Percentiles rank a stretch among this genome's conserved stretches.
These are phyloP conservation scores for Setomelanomma holmii DNA, from an alignment of 2,329 filamentous ascomycete genomes.

Conservation along the genomic window DNA sequence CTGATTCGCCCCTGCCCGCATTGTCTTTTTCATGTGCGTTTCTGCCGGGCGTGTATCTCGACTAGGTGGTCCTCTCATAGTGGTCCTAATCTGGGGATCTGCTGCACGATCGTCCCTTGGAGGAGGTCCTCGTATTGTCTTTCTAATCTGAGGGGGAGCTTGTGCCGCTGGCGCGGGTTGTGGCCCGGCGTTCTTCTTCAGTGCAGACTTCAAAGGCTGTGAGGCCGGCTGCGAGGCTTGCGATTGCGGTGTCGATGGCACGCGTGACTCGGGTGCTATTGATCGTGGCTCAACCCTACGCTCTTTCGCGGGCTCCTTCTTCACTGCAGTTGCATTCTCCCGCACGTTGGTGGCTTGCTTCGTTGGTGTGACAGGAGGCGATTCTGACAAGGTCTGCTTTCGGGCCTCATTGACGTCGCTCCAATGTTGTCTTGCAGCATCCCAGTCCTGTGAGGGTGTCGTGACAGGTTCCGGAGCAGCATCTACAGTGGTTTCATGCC, in stretches of 20 bases:
- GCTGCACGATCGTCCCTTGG: conserved; percentile 7
- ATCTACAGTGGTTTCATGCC: conserved; percentile 13
- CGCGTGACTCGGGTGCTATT: neutral
- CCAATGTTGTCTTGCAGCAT: conserved; percentile 74
- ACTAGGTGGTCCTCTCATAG: conserved; percentile 11
- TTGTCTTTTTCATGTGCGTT: conserved; percentile 44
- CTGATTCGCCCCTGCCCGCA: conserved; percentile 32
- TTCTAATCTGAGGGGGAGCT: conserved; percentile 39
- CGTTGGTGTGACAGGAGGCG: conserved; percentile 8
- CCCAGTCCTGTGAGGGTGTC: conserved; percentile 64
- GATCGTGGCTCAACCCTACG: conserved; percentile 2
- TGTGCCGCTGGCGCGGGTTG: conserved; percentile 18
- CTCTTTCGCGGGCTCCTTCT: conserved; percentile 8
- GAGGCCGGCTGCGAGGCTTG: conserved; percentile 24
- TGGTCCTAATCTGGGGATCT: conserved; percentile 17
- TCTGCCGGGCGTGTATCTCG: conserved; percentile 14
- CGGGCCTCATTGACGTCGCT: conserved; percentile 68
- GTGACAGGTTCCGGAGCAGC: conserved; percentile 11
- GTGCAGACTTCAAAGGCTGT: conserved; percentile 48
- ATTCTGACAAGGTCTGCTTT: conserved; percentile 48
- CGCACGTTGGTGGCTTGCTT: no score
- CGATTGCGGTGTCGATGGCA: conserved; percentile 1
- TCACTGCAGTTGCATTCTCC: conserved; percentile 17
- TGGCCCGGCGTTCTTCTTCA: conserved; percentile 49
- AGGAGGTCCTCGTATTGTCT: conserved; percentile 41